phyloP scores from a whole-genome alignment of 2,329 filamentous ascomycete genomes.

The Pleomassaria siparia region DNA sequence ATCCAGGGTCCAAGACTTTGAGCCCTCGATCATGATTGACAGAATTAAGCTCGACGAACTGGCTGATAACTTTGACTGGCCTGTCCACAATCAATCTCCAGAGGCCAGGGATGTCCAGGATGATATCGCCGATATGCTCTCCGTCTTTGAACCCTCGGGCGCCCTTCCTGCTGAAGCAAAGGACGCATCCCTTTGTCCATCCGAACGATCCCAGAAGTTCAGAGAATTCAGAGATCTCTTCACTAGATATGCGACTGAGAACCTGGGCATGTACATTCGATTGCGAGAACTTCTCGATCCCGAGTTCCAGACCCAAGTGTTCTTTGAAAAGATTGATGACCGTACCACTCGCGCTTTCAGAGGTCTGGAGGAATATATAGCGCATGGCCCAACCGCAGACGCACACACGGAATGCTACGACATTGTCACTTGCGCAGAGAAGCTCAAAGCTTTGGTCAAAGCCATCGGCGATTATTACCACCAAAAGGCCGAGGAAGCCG shows the following conservation, averaged over 20 bases:
- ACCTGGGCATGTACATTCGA: conserved; percentile 29
- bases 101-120: conserved; percentile 34
- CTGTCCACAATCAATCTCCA: conserved; percentile 26
- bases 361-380: conserved; percentile 34
- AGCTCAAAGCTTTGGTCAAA: conserved; percentile 27
- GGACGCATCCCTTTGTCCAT: conserved; percentile 23
- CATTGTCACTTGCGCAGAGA: conserved; percentile 32
- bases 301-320: conserved; percentile 35
- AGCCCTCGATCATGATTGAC: conserved; percentile 33
- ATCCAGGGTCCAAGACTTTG: conserved; percentile 32
- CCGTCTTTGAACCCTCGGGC: conserved; percentile 39
- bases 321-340: conserved; percentile 39
- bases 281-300: conserved; percentile 33
- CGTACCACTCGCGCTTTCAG: conserved; percentile 31
- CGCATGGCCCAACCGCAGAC: conserved; percentile 24
- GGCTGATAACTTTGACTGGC: conserved; percentile 33
- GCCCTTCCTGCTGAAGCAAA: conserved; percentile 39
- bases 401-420: conserved; percentile 26
- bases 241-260: conserved; percentile 27
- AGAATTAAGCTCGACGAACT: conserved; percentile 27
- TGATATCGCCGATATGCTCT: conserved; percentile 37
- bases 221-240: conserved; percentile 33
- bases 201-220: conserved; percentile 34
- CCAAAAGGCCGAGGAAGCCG: conserved; percentile 19
- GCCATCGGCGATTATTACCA: conserved; percentile 32